A percentile compares a stretch with the other conserved stretches of the same genome.
These are phyloP conservation scores for Xylaria bambusicola DNA, from an alignment of 495 filamentous ascomycete genomes.

Conservation along the genomic window DNA sequence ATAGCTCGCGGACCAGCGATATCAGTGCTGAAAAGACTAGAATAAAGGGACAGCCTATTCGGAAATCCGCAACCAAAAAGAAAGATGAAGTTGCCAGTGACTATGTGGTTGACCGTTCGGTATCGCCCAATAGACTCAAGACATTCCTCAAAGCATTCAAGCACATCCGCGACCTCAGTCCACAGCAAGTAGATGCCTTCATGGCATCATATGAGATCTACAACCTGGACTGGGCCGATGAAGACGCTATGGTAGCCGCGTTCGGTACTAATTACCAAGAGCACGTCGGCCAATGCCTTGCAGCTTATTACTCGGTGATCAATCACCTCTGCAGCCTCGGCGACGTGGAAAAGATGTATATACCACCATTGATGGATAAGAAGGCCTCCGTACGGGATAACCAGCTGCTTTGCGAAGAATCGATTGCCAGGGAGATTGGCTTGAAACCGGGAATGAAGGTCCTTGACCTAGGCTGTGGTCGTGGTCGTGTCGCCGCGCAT, in stretches of 20 bases:
- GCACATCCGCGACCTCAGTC: conserved; percentile 57
- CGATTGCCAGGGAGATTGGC: conserved; percentile 55
- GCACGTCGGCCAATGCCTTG: conserved; percentile 60
- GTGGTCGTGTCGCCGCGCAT: conserved; percentile 63
- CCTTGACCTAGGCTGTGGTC: conserved; percentile 62
- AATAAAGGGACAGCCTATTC: conserved; percentile 5
- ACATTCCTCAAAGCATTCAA: conserved; percentile 59
- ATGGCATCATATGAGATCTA: conserved; percentile 70
- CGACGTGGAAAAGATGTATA: conserved; percentile 70
- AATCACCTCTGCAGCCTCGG: conserved; percentile 68
- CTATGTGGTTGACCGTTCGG: conserved; percentile 44
- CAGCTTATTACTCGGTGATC: conserved; percentile 63
- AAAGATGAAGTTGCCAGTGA: conserved; percentile 23
- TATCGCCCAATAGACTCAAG: conserved; percentile 56
- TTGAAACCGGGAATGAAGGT: conserved; percentile 53
- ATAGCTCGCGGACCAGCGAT: conserved; percentile 35
- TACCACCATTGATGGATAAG: conserved; percentile 63
- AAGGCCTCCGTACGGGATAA: conserved; percentile 54
- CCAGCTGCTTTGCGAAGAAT: conserved; percentile 62
- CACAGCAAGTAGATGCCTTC: conserved; percentile 63
- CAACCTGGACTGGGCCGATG: conserved; percentile 64
- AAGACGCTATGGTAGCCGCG: conserved; percentile 56
- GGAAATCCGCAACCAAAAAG: not conserved
- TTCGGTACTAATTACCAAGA: conserved; percentile 62
- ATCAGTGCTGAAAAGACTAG: conserved; percentile 31